Evolutionary conservation across 495 filamentous ascomycete species (phyloP).

Genomic region (Tuber borchii): DNA sequence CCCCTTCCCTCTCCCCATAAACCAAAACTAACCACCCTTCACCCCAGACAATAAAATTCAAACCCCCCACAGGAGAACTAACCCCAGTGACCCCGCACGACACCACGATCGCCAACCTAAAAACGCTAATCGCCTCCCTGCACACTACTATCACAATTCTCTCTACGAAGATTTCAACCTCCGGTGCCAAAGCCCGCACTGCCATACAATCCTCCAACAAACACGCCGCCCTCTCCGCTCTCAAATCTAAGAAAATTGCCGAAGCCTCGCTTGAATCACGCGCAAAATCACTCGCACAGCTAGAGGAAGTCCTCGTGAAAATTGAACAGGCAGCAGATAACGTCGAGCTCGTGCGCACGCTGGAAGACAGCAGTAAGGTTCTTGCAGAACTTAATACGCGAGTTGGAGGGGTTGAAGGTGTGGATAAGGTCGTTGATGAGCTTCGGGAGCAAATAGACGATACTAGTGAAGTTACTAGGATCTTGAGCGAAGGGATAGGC

Average conservation of each 20-base stretch:
- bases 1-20: not conserved
- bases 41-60: conserved; percentile 65
- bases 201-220: conserved; percentile 65
- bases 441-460: conserved; percentile 72
- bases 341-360: conserved; percentile 67
- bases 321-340: conserved; percentile 83
- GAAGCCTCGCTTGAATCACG: conserved; percentile 64
- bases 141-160: conserved; percentile 54
- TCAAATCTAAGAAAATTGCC: conserved; percentile 75
- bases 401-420: conserved; percentile 67
- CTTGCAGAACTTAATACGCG: conserved; percentile 66
- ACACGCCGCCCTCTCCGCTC: conserved; percentile 63
- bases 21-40: not conserved
- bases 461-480: conserved; percentile 72
- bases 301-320: conserved; percentile 70
- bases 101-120: conserved; percentile 69
- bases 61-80: conserved; percentile 45
- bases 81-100: conserved; percentile 55
- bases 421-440: conserved; percentile 66
- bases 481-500: conserved; percentile 52
- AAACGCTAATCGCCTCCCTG: conserved; percentile 52
- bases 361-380: conserved; percentile 68
- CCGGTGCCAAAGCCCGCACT: conserved; percentile 54
- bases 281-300: conserved; percentile 63
- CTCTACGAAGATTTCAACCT: conserved; percentile 48